Base-by-base conservation (phyloP, 495 filamentous ascomycete genomes). In the Aspergillus wentii region DNA sequence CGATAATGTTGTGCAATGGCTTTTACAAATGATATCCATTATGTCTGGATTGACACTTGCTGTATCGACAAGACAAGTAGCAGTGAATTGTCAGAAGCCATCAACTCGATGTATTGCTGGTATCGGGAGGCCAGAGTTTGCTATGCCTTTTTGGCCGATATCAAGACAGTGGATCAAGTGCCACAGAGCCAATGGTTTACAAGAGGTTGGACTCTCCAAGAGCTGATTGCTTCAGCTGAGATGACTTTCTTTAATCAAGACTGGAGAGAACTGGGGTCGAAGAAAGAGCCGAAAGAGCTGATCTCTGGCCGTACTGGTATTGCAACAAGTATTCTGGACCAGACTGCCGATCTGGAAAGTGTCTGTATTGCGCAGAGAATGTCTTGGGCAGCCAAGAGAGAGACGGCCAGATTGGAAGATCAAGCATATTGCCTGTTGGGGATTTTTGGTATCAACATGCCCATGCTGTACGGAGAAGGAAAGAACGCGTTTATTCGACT, bases 381-480 rank as follows among this genome's bases (percentile, higher is more conserved):
- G 65, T 54, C 54, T 13, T 70, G 64, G 66, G 61, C 56, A 4
- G 44, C 62, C 3, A 35, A 44, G 7, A 33, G 64, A 22, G 18
- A 32, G 3, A 67, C 62, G 0, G 64, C 47, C 0, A 31, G 61
- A 2, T 22, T 35, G 11, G 61, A 69, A 46, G 68, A 73, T 37
- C 46, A 44, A 11, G 64, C 65, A 1, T 73, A 73, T 40, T 62
- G 54, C 27, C 36, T 73, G 2, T 36, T 73, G 15, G 69, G 68
- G 1, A 37, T 73, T 8, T 71, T 73, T 29, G 52, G 45, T 15
- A 48, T 73, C 31, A 63, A 48, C 35, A 70, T 72, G 63, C 64
- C 68, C 0, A 17, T 71, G 21, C 44, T 71, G 0, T 73, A 72
- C 27, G 65, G 69, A 3, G 66, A 73, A 32, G 59, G 68, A 6